Base-by-base conservation (phyloP, 2,329 filamentous ascomycete genomes). In the Chaetomium olivaceum region DNA sequence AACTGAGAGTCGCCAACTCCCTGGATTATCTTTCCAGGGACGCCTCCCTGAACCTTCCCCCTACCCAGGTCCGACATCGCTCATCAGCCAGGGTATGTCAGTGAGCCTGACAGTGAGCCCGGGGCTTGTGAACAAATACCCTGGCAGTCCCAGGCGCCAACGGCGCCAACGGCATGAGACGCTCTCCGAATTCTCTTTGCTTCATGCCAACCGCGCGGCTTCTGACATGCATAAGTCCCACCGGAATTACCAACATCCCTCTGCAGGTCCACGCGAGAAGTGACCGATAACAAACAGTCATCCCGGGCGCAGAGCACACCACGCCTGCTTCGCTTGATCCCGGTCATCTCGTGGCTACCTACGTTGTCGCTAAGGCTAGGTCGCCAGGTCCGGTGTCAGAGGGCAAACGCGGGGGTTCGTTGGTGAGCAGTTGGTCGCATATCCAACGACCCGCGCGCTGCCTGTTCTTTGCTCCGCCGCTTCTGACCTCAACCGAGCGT, bases 91-190 rank as follows among this genome's bases (percentile, higher is more conserved):
- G 63, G 58, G 21, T 4, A 14, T 7, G 27, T 19, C 16, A 43
- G 39, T 43, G 48, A 21, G 63, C 63, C 63, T 65, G 54, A 7
- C 55, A 23, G 59, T 62, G 31, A 33, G 63, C 63, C 63, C 27
- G 54, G 58, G 63, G 63, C 63, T 65, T 51, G 33, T 39, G 27
- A 27, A 64, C 12, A 61, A 55, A 19, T 25, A 21, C 50, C 60
- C 25, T 33, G 51, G n/a, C n/a, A n/a, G n/a, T 19, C 48, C 31
- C 58, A 19, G 27, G 7, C 21, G 7, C 21, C 29, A 52, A 51
- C 46, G 27, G 7, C 21, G 7, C 21, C 29, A 52, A 51, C 46
- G 9, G 19, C 8, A n/a, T 36, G 16, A 7, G 33, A 36, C 33
- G 19, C 25, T 29, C 33, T n/a, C 9, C 31, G 19, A 8, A 12